Evolutionary conservation across 108 stramenopile species (phyloP), one percentile per base, ranked within the genome.

Genomic region (Pinguiococcus pyrenoidosus): DNA sequence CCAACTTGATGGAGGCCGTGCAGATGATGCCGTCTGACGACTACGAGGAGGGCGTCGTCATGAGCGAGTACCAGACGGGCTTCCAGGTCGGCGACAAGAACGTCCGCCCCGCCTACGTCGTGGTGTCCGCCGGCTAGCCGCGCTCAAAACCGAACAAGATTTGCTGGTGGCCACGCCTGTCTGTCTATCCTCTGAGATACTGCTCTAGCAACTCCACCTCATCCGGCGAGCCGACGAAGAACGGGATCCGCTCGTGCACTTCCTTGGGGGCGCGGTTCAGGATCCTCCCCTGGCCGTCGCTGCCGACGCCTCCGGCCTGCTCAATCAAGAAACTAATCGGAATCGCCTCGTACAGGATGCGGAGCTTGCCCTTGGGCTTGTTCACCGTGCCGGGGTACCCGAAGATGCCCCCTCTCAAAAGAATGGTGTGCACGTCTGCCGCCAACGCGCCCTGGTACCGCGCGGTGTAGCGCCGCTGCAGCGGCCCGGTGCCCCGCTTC

Each of bases 261-360:
- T 67, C 56, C 18, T 34, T 18, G 21, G 69, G 69, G 1, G 30
- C 33, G 3, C 66, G 33, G 17, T 68, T 70, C 36, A 68, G 28
- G 5, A 74, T 71, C 7, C 52, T 17, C 26, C 49, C 29, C 22
- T 16, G 54, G 5, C 72, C 72, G 2, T 61, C 59, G 7, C 54
- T 56, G 30, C 41, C 56, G 1, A 61, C 20, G 1, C 89, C 89
- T 2, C 86, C 89, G 3, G 83, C 72, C 55, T 79, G 77, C 51
- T 87, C 85, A 21, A 91, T 79, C 39, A 91, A 46, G 56, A 88
- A 63, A 20, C 77, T 85, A 36, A 88, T 78, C 10, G 85, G 83
- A 48, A 82, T 83, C 1, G 84, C 90, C 61, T 92, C 90, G 70
- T 89, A 92, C 21, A 88, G 77, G 50, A 92, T 62, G 37, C 90